Evolutionary conservation across 306 rosid species (phyloP).

Genomic region (Luffa acutangula): DNA sequence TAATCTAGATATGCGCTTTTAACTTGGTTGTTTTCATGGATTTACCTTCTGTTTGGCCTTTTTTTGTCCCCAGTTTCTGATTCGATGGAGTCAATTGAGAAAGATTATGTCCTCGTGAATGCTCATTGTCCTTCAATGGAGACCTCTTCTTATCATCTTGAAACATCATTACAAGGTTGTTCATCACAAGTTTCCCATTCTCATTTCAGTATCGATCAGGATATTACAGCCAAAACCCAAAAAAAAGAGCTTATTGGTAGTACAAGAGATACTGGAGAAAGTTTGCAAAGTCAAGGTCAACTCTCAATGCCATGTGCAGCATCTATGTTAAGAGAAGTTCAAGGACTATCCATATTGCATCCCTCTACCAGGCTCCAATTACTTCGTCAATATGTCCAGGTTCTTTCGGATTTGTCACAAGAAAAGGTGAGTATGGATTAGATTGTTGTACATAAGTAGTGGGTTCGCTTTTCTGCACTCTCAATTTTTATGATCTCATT

Average conservation of each 20-base stretch:
- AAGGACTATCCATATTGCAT: conserved; percentile 39
- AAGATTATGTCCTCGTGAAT: conserved; percentile 67
- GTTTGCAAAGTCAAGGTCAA: conserved; percentile 16
- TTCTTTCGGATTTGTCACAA: conserved; percentile 53
- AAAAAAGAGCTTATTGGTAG: conserved; percentile 21
- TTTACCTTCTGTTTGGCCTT: neutral
- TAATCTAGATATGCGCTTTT: conserved; percentile 3
- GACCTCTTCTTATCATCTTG: conserved; percentile 51
- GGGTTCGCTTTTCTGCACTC: neutral
- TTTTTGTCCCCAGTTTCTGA: conserved; percentile 40
- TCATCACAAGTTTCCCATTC: conserved; percentile 29
- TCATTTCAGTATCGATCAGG: conserved; percentile 21
- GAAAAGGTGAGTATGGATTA: conserved; percentile 41
- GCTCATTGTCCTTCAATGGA: conserved; percentile 45
- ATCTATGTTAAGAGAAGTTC: conserved; percentile 35
- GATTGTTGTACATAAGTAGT: neutral
- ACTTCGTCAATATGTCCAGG: conserved; percentile 50
- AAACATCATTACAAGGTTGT: conserved; percentile 35
- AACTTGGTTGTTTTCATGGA: neutral
- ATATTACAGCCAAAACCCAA: conserved; percentile 20
- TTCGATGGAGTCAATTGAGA: conserved; percentile 78
- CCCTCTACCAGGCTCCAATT: conserved; percentile 54
- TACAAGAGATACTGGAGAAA: conserved; percentile 21
- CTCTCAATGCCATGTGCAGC: conserved; percentile 25
- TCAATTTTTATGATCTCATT: neutral